A percentile compares a stretch with the other conserved stretches of the same genome.
Evolutionary conservation across 1,284 basidiomycete genomes (phyloP).

Genomic region (Austroboletus niveus): DNA sequence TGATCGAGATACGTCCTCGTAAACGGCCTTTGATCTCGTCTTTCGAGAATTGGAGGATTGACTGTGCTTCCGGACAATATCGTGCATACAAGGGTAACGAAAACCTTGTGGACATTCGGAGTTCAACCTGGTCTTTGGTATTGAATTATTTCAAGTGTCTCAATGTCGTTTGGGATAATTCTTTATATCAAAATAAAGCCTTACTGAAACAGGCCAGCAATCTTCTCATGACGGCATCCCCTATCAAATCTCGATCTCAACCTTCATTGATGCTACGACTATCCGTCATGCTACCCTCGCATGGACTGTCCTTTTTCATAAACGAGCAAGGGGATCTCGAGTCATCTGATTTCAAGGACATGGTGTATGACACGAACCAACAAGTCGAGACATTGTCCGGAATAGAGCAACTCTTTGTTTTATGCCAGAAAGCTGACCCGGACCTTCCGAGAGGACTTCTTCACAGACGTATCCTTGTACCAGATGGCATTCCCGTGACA

Average conservation of each 20-base stretch:
- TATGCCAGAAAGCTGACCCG: background rate
- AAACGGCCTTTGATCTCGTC: slow-evolving; percentile 15
- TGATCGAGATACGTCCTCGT: slow-evolving; percentile 37
- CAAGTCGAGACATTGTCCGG: background rate
- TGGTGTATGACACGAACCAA: background rate
- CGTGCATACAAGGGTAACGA: slow-evolving; percentile 12
- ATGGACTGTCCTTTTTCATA: background rate
- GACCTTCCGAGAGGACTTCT: background rate
- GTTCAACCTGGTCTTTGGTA: slow-evolving; percentile 30
- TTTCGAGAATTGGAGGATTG: slow-evolving; percentile 7
- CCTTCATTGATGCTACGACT: slow-evolving; percentile 2
- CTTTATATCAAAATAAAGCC: no score
- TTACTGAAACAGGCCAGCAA: slow-evolving; percentile 9
- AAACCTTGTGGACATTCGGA: slow-evolving; percentile 29
- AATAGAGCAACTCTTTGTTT: background rate
- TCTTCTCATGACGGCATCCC: slow-evolving; percentile 23
- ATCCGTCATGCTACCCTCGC: slow-evolving; percentile 41
- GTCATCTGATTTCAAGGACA: background rate
- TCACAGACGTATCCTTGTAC: background rate
- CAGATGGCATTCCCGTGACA: background rate
- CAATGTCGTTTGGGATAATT: no score
- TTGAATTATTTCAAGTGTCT: slow-evolving; percentile 14
- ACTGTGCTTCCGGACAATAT: background rate
- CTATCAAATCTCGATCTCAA: background rate
- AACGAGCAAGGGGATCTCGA: background rate